phyloP scores from a whole-genome alignment of 345 rosid genomes.

The Heritiera littoralis region DNA sequence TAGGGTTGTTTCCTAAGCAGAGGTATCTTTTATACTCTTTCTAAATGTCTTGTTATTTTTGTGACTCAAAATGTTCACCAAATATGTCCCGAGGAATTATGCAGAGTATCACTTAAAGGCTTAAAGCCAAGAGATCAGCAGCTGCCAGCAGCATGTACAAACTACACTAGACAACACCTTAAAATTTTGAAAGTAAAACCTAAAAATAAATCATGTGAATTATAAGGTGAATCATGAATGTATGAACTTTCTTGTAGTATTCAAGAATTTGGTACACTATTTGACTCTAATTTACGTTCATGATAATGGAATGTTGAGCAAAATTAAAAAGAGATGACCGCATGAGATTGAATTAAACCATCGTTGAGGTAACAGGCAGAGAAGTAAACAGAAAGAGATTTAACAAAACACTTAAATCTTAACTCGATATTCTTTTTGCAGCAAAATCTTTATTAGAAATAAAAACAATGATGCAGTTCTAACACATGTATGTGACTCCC shows the following conservation, averaged over 20 bases:
- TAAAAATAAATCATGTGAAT: neutral
- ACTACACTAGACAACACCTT: no score
- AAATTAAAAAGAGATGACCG: no score
- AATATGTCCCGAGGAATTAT: no score
- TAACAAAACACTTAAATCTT: neutral
- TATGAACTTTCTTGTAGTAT: neutral
- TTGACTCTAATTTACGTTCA: neutral
- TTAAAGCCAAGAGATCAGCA: no score
- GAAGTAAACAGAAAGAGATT: neutral
- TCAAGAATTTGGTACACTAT: neutral
- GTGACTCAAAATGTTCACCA: no score
- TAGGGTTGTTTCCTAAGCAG: no score
- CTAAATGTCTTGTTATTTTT: no score
- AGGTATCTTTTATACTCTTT: no score
- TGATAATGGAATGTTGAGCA: neutral
- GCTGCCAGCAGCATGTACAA: no score
- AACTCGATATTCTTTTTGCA: conserved; percentile 10
- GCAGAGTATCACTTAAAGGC: no score
- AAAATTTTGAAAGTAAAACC: neutral
- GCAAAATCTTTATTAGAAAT: neutral
- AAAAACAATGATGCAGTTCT: neutral
- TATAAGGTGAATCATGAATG: neutral
- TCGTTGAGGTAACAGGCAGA: neutral
- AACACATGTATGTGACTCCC: conserved; percentile 6
- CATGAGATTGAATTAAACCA: neutral